phyloP scores from a whole-genome alignment of 805 yeast genomes.

The Metschnikowia shivogae region DNA sequence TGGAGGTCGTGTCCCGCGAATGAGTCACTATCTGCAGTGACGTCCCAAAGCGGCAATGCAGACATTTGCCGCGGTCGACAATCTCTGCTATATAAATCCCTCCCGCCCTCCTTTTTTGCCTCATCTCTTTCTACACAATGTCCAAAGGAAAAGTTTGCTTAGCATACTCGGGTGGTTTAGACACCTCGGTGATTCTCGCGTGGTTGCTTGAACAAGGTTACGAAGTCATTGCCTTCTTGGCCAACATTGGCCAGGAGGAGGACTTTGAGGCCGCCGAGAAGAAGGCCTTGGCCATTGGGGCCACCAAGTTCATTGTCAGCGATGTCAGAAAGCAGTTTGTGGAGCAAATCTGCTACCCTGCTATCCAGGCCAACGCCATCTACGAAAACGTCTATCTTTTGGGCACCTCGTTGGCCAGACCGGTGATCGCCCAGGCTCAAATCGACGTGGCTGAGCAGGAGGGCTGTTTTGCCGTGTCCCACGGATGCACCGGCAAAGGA shows the following conservation, averaged over 20 bases:
- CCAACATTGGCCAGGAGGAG: slow-evolving; percentile 99
- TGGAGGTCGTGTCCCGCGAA: background rate
- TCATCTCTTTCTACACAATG: slow-evolving; percentile 41
- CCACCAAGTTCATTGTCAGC: slow-evolving; percentile 87
- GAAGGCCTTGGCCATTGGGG: slow-evolving; percentile 96
- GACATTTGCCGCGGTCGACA: slow-evolving; percentile 21
- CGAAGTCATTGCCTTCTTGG: slow-evolving; percentile 97
- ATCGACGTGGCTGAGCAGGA: slow-evolving; percentile 94
- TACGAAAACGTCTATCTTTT: slow-evolving; percentile 95
- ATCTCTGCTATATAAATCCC: slow-evolving; percentile 18
- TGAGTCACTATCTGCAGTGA: slow-evolving; percentile 15
- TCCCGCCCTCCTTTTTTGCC: slow-evolving; percentile 7
- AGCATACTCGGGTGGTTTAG: slow-evolving; percentile 99
- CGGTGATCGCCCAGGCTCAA: slow-evolving; percentile 98
- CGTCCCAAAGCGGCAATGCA: slow-evolving; percentile 14
- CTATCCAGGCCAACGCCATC: slow-evolving; percentile 95
- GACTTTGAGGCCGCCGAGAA: slow-evolving; percentile 96
- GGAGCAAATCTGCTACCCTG: slow-evolving; percentile 89
- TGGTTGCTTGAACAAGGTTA: slow-evolving; percentile 98
- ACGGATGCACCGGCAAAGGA: slow-evolving; percentile 99
- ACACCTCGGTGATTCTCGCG: slow-evolving; percentile 95
- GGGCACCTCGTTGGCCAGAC: slow-evolving; percentile 98
- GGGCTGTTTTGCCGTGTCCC: slow-evolving; percentile 98
- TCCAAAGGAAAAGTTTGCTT: slow-evolving; percentile 98
- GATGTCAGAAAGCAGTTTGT: slow-evolving; percentile 96